Evolutionary conservation across 2,329 filamentous ascomycete species (phyloP).

Genomic region (Balansia obtecta): DNA sequence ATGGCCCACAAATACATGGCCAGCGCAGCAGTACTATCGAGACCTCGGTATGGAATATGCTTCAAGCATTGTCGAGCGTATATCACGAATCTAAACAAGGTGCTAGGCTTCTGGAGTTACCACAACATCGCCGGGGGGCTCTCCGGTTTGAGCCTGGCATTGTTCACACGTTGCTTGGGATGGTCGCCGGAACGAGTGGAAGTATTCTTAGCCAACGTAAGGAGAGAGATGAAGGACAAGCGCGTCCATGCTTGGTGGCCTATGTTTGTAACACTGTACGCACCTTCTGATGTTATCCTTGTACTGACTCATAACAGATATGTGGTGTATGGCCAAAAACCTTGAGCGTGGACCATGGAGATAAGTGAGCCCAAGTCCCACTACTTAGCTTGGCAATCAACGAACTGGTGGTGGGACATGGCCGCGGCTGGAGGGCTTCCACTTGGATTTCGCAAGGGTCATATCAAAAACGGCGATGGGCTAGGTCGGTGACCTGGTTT

Average conservation of each 20-base stretch:
- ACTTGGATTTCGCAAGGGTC: background rate
- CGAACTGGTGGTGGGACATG: background rate
- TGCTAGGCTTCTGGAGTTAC: constrained; percentile 26
- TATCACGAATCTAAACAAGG: constrained; percentile 5
- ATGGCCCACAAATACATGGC: constrained; percentile 40
- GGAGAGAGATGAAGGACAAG: constrained; percentile 21
- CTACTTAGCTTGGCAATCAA: background rate
- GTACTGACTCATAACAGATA: background rate
- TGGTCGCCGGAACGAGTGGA: constrained; percentile 22
- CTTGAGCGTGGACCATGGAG: background rate
- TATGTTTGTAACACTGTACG: constrained; percentile 17
- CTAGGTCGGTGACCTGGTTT: background rate
- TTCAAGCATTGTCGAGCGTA: too few species aligned
- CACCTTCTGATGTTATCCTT: background rate
- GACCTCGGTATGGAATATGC: constrained; percentile 28
- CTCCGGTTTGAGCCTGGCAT: constrained; percentile 23
- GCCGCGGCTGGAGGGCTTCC: background rate
- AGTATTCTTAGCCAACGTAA: constrained; percentile 20
- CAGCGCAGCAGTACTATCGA: constrained; percentile 36
- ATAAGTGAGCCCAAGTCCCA: background rate
- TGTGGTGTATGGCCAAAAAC: constrained; percentile 2
- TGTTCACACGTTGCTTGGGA: constrained; percentile 24
- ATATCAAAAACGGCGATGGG: background rate
- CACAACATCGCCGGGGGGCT: constrained; percentile 22
- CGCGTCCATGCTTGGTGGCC: constrained; percentile 26